phyloP scores from a whole-genome alignment of 2,329 filamentous ascomycete genomes.

The Talaromyces islandicus region DNA sequence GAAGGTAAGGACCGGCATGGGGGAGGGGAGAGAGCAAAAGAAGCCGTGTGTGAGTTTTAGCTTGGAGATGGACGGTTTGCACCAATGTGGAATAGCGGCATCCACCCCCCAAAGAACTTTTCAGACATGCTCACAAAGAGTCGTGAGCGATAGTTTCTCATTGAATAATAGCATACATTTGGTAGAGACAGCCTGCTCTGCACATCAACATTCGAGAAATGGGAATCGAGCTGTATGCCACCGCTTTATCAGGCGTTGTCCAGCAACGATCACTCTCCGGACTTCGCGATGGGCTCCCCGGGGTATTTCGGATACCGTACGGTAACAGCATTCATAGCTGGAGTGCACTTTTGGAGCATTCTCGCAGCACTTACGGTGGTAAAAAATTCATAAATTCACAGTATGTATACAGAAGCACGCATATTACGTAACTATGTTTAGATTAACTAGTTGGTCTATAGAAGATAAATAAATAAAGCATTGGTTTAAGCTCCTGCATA shows the following conservation, averaged over 20 bases:
- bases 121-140: not conserved
- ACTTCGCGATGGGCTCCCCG: constrained; percentile 6
- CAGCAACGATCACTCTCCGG: not conserved
- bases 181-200: not conserved
- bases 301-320: constrained; percentile 1
- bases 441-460: not conserved
- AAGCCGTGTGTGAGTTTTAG: constrained; percentile 9
- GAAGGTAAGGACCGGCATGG: not conserved
- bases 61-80: constrained; percentile 2
- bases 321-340: not conserved
- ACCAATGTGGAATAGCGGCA: constrained; percentile 10
- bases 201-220: not conserved
- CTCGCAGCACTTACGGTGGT: not conserved
- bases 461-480: not conserved
- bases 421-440: not conserved
- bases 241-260: not conserved
- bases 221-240: not conserved
- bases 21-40: not conserved
- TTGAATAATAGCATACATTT: not conserved
- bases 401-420: not conserved
- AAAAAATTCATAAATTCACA: not conserved
- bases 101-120: not conserved
- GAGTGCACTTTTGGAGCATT: not conserved
- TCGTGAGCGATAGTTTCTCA: not conserved
- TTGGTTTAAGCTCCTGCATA: not conserved